phyloP scores from a whole-genome alignment of 2,329 filamentous ascomycete species.

The Ampelomyces quisqualis region DNA sequence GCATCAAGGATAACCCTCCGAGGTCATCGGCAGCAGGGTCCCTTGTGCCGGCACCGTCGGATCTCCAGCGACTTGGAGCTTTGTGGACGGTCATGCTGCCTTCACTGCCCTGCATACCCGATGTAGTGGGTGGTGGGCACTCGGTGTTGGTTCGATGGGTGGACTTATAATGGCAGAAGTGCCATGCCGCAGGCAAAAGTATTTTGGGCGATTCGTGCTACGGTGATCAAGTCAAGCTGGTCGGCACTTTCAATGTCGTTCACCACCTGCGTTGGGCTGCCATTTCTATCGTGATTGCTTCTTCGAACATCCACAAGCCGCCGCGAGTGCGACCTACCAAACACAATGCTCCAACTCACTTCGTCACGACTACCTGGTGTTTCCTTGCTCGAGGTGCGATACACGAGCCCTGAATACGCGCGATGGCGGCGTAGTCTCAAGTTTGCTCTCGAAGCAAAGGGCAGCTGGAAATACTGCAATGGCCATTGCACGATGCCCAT shows the following conservation, averaged over 20 bases:
- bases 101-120: constrained; percentile 25
- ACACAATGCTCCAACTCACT: constrained; percentile 19
- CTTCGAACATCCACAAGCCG: background rate
- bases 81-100: constrained; percentile 13
- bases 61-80: constrained; percentile 8
- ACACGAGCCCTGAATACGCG: constrained; percentile 34
- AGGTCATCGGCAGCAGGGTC: constrained; percentile 11
- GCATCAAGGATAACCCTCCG: constrained; percentile 7
- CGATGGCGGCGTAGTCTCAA: constrained; percentile 38
- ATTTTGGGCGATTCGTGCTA: background rate
- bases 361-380: constrained; percentile 37
- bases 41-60: constrained; percentile 5
- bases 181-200: background rate
- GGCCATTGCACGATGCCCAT: constrained; percentile 38
- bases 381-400: constrained; percentile 24
- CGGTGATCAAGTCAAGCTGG: background rate
- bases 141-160: constrained; percentile 11
- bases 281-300: background rate
- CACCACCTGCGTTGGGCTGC: background rate
- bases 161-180: constrained; percentile 7
- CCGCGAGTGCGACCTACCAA: no score
- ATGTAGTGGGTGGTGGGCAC: constrained; percentile 7
- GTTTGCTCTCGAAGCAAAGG: constrained; percentile 34
- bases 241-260: background rate
- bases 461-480: constrained; percentile 38